Base-by-base conservation (phyloP, 306 rosid genomes). In the Alnus glutinosa region DNA sequence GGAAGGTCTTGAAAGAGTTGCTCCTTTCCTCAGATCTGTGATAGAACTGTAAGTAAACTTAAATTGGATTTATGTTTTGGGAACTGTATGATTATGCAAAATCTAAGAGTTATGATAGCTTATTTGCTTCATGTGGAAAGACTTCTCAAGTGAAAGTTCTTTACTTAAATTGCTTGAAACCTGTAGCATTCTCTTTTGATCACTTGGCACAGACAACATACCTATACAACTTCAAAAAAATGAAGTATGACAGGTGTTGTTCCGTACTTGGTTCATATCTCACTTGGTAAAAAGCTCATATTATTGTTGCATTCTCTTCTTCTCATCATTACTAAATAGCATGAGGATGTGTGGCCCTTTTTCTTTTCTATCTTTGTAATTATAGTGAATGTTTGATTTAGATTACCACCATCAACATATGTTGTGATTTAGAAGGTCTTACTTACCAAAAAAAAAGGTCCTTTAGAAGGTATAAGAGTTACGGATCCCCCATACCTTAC, bases 1-100 rank as follows among this genome's bases (percentile, higher is more conserved):
- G 93, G 99, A 95, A 75, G 99, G 98, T 78, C 97, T 95, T 69
- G 98, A 95, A 85, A 89, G 85, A 89, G 99, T 95, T 72, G 99
- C 98, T 77, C 99, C 99, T 77, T 95, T 95, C 81, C 99, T 95
- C 80, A 86, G 94, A 83, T 89, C 99, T 15, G 93, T 90, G 28
- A 91, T 93, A 80, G 99, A 95, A 85, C 70, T 93, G 99, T 95
- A 89, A 90, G 99, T 88, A 71, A 71, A 72, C 75, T 70, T 37
- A 37, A 34, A 16, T 42, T 67, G 72, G 50, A 67, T 15, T 18
- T 67, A n/a, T 37, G 63, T 30, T 58, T 70, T 76, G 55, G 34
- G 16, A 42, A n/a, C 30, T 11, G 1, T 16, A 66, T 71, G 49
- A 3, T 39, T 47, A 11, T 68, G 34, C 50, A 11, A 14, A 30